These are phyloP conservation scores for Rosellinia necatrix DNA, from an alignment of 2,329 filamentous ascomycete genomes.

Conservation along the genomic window DNA sequence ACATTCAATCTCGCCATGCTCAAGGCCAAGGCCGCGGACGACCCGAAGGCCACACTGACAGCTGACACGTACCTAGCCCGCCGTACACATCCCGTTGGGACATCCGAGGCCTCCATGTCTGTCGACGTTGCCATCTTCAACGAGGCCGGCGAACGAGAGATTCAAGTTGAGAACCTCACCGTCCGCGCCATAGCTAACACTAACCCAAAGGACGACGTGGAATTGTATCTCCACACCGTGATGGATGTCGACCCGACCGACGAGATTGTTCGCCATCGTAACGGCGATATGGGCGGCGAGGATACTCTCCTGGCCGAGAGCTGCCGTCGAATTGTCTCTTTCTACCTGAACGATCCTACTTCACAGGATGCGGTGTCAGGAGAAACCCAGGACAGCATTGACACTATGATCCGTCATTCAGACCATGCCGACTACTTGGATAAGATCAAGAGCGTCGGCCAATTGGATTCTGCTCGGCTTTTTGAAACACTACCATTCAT, in stretches of 20 bases:
- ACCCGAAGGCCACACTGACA: constrained; percentile 35
- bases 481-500: constrained; percentile 36
- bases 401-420: constrained; percentile 41
- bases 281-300: not conserved
- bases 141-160: constrained; percentile 30
- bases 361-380: constrained; percentile 13
- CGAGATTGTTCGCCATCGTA: constrained; percentile 38
- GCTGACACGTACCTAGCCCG: constrained; percentile 40
- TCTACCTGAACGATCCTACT: constrained; percentile 29
- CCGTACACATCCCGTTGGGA: constrained; percentile 16
- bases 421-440: constrained; percentile 39
- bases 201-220: constrained; percentile 37
- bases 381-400: constrained; percentile 39
- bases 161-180: constrained; percentile 38
- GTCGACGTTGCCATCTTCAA: constrained; percentile 40
- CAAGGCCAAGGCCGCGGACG: constrained; percentile 12
- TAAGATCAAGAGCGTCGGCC: constrained; percentile 36
- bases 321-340: constrained; percentile 44
- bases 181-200: constrained; percentile 38
- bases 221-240: constrained; percentile 40
- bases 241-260: constrained; percentile 49
- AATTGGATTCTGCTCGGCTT: constrained; percentile 26
- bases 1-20: constrained; percentile 45
- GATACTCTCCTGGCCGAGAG: constrained; percentile 41
- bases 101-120: constrained; percentile 39